Percentiles rank a stretch among this genome's conserved stretches.
Conservation (phyloP, 352 stramenopile species). For the Globisporangium emineosum region DNA sequence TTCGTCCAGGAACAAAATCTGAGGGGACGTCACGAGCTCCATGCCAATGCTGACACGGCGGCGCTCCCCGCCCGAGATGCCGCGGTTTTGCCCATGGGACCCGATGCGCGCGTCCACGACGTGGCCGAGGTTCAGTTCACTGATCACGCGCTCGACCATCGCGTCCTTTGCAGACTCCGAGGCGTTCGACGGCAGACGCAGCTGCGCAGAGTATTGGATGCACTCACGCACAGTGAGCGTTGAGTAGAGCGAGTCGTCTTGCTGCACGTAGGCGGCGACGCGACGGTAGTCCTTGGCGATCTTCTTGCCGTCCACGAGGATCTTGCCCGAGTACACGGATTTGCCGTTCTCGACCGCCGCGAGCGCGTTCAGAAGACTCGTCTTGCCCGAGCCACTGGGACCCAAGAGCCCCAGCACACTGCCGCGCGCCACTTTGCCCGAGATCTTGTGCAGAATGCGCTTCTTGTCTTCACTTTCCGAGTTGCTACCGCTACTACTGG, state of each 20-base stretch:
- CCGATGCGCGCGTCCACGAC: conserved; percentile 62
- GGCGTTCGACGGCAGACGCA: conserved; percentile 53
- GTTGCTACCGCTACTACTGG: neutral
- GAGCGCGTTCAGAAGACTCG: conserved; percentile 76
- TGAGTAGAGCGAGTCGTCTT: conserved; percentile 81
- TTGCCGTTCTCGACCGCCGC: conserved; percentile 68
- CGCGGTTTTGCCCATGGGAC: conserved; percentile 51
- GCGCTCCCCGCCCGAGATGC: conserved; percentile 91
- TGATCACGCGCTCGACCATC: conserved; percentile 69
- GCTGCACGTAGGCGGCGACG: conserved; percentile 85
- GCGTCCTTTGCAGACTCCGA: conserved; percentile 53
- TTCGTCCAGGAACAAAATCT: conserved; percentile 90
- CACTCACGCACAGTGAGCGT: conserved; percentile 85
- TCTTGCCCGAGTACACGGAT: conserved; percentile 44
- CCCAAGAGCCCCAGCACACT: conserved; percentile 71
- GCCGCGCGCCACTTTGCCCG: conserved; percentile 44
- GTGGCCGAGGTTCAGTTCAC: conserved; percentile 70
- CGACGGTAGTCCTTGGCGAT: conserved; percentile 61
- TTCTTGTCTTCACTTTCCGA: conserved; percentile 20
- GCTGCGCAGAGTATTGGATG: conserved; percentile 77
- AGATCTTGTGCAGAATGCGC: conserved; percentile 62
- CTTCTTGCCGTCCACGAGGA: conserved; percentile 58
- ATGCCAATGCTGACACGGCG: conserved; percentile 92
- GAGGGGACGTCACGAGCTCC: conserved; percentile 89
- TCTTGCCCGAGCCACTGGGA: conserved; percentile 81